Evolutionary conservation across 441 rosid species (phyloP).

Genomic region (Biscutella auriculata): DNA sequence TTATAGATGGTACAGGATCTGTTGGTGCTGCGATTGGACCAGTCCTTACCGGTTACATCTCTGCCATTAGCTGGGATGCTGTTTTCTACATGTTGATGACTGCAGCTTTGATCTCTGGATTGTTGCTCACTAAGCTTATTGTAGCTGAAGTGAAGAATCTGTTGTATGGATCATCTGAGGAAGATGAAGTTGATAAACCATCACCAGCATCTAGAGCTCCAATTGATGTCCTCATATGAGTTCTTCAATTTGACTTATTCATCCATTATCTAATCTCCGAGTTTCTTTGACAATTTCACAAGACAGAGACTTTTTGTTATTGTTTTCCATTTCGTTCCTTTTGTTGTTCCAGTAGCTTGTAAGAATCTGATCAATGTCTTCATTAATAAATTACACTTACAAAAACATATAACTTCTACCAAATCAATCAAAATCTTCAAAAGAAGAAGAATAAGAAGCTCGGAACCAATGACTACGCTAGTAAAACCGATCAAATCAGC

Average conservation of each 20-base stretch:
- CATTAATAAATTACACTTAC: no score
- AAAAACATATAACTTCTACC: no score
- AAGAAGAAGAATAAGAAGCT: no score
- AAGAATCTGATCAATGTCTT: not conserved
- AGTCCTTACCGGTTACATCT: constrained; percentile 71
- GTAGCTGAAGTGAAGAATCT: constrained; percentile 52
- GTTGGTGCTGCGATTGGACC: constrained; percentile 95
- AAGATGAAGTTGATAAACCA: not conserved
- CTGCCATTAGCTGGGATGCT: constrained; percentile 65
- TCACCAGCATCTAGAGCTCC: constrained; percentile 14
- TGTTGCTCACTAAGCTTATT: constrained; percentile 65
- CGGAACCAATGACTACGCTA: no score
- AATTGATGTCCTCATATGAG: constrained; percentile 14
- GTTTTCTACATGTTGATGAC: constrained; percentile 92
- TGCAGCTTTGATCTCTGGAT: constrained; percentile 68
- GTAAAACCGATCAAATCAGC: not conserved
- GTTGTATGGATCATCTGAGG: constrained; percentile 32
- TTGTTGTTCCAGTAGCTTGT: not conserved
- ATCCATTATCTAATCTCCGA: not conserved
- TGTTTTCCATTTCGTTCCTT: not conserved
- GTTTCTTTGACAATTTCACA: not conserved
- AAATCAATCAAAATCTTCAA: no score
- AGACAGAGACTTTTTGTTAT: not conserved
- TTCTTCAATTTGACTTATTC: not conserved
- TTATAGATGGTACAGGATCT: constrained; percentile 93